phyloP scores from a whole-genome alignment of 805 yeast genomes.

The Ogataea polymorpha region DNA sequence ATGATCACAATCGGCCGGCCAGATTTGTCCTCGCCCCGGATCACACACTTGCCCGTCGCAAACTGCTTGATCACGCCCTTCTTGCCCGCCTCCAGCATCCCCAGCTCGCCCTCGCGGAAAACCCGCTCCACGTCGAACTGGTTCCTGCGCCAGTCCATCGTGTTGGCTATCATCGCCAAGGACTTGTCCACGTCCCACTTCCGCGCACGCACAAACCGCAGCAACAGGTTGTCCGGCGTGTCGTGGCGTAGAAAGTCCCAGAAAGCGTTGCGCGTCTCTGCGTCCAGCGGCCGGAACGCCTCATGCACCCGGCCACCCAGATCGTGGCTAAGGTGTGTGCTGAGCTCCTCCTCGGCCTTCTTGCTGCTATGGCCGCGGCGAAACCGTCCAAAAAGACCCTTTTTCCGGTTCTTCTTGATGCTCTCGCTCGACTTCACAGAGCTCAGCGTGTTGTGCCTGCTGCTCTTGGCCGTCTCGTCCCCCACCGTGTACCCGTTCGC shows the following conservation, averaged over 20 bases:
- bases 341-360: slow-evolving; percentile 23
- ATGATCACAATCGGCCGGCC: slow-evolving; percentile 80
- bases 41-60: slow-evolving; percentile 64
- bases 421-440: slow-evolving; percentile 28
- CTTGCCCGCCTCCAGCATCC: slow-evolving; percentile 42
- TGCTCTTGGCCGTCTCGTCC: slow-evolving; percentile 9
- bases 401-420: slow-evolving; percentile 33
- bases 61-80: slow-evolving; percentile 54
- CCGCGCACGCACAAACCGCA: slow-evolving; percentile 82
- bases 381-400: slow-evolving; percentile 29
- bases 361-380: slow-evolving; percentile 26
- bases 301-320: slow-evolving; percentile 37
- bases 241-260: slow-evolving; percentile 70
- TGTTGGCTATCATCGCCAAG: slow-evolving; percentile 65
- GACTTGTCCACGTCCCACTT: slow-evolving; percentile 75
- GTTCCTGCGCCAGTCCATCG: slow-evolving; percentile 71
- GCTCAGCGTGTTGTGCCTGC: slow-evolving; percentile 24
- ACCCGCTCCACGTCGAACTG: slow-evolving; percentile 60
- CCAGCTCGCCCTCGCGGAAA: slow-evolving; percentile 70
- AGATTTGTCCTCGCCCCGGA: slow-evolving; percentile 69
- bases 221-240: slow-evolving; percentile 71
- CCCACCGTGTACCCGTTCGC: slow-evolving; percentile 48
- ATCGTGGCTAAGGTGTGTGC: slow-evolving; percentile 21
- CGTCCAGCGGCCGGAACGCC: slow-evolving; percentile 49
- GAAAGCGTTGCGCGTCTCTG: slow-evolving; percentile 50